phyloP scores from a whole-genome alignment of 805 yeast genomes.

The Suhomyces sp. region DNA sequence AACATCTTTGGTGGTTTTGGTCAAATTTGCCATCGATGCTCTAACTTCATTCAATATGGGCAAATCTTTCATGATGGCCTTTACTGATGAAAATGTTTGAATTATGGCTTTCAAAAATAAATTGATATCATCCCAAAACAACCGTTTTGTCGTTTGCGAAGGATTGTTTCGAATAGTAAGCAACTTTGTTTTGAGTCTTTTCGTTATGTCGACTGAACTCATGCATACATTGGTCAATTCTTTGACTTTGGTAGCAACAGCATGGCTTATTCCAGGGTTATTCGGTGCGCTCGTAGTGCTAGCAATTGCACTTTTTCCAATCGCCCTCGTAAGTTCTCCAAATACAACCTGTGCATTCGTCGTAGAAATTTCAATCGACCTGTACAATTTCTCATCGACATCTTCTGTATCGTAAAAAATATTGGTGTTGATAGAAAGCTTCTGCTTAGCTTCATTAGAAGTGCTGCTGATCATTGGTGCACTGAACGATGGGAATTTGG shows the following conservation, averaged over 20 bases:
- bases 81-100: slow-evolving; percentile 78
- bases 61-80: slow-evolving; percentile 74
- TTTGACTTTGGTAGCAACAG: slow-evolving; percentile 60
- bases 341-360: slow-evolving; percentile 73
- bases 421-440: slow-evolving; percentile 21
- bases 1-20: slow-evolving; percentile 87
- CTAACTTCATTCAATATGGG: slow-evolving; percentile 78
- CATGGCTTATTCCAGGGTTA: slow-evolving; percentile 25
- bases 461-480: background rate
- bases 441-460: slow-evolving; percentile 10
- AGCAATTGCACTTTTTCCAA: slow-evolving; percentile 60
- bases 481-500: slow-evolving; percentile 7
- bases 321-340: slow-evolving; percentile 66
- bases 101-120: slow-evolving; percentile 78
- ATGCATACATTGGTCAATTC: slow-evolving; percentile 78
- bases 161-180: slow-evolving; percentile 48
- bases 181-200: slow-evolving; percentile 56
- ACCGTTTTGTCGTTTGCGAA: slow-evolving; percentile 50
- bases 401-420: slow-evolving; percentile 37
- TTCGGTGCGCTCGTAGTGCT: slow-evolving; percentile 24
- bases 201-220: slow-evolving; percentile 78
- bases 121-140: slow-evolving; percentile 84
- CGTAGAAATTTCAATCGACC: slow-evolving; percentile 60
- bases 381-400: slow-evolving; percentile 65
- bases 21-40: slow-evolving; percentile 73